Evolutionary conservation across 352 stramenopile species (phyloP).

Genomic region (Aphanomyces stellatus): DNA sequence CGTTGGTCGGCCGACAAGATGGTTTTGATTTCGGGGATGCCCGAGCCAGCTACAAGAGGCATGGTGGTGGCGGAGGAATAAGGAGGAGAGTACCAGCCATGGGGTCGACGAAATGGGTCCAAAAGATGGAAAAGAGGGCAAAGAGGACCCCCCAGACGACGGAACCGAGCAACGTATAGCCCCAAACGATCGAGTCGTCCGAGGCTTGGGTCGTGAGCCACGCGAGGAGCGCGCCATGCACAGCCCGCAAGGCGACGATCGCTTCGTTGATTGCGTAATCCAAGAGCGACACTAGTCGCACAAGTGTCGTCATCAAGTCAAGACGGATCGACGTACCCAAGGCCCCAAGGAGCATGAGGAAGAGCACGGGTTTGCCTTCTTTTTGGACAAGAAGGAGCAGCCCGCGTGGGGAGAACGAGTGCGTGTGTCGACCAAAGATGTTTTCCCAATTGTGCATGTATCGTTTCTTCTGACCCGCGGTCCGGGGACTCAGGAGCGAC

Average conservation of each 20-base stretch:
- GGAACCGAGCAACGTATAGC: constrained; percentile 27
- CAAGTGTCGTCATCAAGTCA: background rate
- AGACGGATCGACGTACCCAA: constrained; percentile 28
- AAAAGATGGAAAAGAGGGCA: constrained; percentile 30
- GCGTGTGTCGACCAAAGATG: constrained; percentile 29
- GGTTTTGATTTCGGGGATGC: constrained; percentile 84
- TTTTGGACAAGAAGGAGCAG: constrained; percentile 39
- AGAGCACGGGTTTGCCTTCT: constrained; percentile 41
- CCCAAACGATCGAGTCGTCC: constrained; percentile 5
- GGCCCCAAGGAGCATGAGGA: constrained; percentile 42
- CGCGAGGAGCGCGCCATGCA: constrained; percentile 21
- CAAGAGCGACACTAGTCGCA: constrained; percentile 34
- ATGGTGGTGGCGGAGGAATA: background rate
- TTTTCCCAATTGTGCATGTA: constrained; percentile 43
- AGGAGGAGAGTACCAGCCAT: constrained; percentile 8
- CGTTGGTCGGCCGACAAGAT: constrained; percentile 76
- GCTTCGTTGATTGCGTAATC: constrained; percentile 39
- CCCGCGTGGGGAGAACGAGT: constrained; percentile 26
- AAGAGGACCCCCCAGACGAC: constrained; percentile 30
- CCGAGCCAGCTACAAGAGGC: constrained; percentile 37
- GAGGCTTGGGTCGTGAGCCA: constrained; percentile 3
- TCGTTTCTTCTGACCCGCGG: constrained; percentile 23
- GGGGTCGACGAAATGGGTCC: constrained; percentile 34
- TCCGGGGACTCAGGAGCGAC: background rate
- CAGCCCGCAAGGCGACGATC: constrained; percentile 21